phyloP scores from a whole-genome alignment of 1,284 basidiomycete genomes.

The Polyporus tsugae region DNA sequence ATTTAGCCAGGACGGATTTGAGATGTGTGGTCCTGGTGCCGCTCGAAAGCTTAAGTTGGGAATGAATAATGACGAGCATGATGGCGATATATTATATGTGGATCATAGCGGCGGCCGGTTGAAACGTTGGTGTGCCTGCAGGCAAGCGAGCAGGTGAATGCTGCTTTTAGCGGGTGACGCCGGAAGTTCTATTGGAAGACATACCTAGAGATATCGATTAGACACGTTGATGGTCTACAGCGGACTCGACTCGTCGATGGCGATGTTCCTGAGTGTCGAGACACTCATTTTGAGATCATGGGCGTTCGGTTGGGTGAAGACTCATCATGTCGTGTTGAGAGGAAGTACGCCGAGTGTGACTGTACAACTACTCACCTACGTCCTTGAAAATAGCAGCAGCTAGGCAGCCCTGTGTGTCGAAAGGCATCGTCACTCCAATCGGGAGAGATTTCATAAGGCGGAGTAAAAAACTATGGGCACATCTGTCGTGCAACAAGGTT shows the following conservation, averaged over 20 bases:
- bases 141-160: background rate
- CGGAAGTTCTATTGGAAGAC: background rate
- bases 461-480: background rate
- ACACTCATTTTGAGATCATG: background rate
- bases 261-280: background rate
- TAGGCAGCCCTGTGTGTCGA: background rate
- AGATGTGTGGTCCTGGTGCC: background rate
- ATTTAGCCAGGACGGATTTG: background rate
- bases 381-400: too few species aligned
- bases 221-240: background rate
- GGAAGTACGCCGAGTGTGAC: background rate
- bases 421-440: background rate
- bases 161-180: background rate
- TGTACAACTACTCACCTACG: too few species aligned
- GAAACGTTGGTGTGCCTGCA: background rate
- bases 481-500: background rate
- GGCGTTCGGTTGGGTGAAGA: background rate
- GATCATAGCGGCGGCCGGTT: background rate
- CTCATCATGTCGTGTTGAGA: background rate
- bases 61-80: background rate
- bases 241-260: slow-evolving; percentile 1
- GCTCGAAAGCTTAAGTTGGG: background rate
- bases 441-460: background rate
- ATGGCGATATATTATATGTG: background rate
- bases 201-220: background rate